Percentiles rank a stretch among this genome's conserved stretches.
Conservation (phyloP, 163 green algal genomes). For the Chlamydomonas reinhardtii region DNA sequence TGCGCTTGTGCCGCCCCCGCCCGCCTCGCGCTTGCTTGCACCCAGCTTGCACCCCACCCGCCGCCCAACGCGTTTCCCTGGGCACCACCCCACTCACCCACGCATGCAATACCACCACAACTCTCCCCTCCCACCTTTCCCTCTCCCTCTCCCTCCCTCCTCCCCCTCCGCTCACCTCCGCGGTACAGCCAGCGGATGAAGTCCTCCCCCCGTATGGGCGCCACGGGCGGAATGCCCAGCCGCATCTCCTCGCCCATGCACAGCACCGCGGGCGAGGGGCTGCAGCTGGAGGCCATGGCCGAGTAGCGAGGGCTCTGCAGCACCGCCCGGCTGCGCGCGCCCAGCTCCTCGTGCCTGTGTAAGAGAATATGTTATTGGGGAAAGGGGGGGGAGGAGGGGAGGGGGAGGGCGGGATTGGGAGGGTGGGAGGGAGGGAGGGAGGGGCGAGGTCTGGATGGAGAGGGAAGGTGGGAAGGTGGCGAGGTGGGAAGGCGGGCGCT, state of each 20-base stretch:
- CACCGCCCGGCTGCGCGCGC: not conserved
- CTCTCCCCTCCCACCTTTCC: too few relatives aligned
- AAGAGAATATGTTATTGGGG: not conserved
- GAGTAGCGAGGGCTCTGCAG: conserved; percentile 10
- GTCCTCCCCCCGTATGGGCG: conserved; percentile 44
- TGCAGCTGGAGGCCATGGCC: not conserved
- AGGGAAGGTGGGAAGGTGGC: too few relatives aligned
- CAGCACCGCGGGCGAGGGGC: conserved; percentile 24
- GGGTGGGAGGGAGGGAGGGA: too few relatives aligned
- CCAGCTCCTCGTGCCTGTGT: conserved; percentile 42
- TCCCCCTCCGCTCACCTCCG: not conserved
- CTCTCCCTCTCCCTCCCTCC: not conserved
- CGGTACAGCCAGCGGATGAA: conserved; percentile 41
- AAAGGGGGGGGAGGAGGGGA: too few relatives aligned
- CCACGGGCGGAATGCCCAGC: conserved; percentile 38
- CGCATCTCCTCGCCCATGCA: conserved; percentile 39
- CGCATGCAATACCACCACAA: too few relatives aligned
- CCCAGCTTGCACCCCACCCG: too few relatives aligned
- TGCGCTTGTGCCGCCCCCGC: too few relatives aligned
- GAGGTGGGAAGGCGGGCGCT: too few relatives aligned
- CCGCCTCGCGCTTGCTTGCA: too few relatives aligned
- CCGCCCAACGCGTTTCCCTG: too few relatives aligned
- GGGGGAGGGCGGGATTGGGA: not conserved
- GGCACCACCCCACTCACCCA: too few relatives aligned
- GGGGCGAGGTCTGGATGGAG: too few relatives aligned